phyloP scores from a whole-genome alignment of 2,329 filamentous ascomycete species.

The Penicillium paneum region DNA sequence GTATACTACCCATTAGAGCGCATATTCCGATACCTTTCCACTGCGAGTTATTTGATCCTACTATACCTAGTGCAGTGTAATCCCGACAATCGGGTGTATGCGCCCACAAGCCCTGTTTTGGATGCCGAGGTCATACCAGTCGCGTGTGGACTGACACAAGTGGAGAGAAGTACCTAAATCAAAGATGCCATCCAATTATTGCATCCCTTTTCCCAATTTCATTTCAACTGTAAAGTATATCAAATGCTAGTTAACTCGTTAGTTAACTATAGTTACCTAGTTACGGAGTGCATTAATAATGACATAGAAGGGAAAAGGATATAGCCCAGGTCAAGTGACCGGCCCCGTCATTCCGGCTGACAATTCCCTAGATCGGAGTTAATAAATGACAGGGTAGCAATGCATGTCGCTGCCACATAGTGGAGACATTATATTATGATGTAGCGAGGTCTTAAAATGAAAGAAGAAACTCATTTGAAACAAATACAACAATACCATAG shows the following conservation, averaged over 20 bases:
- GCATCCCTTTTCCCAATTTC: not conserved
- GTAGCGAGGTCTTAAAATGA: not conserved
- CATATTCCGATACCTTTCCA: not conserved
- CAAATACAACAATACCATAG: not conserved
- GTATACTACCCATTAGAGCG: no score
- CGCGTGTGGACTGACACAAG: constrained; percentile 1
- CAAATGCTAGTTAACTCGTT: no score
- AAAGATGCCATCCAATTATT: not conserved
- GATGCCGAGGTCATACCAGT: constrained; percentile 6
- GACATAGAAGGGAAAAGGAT: not conserved
- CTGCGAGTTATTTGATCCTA: constrained; percentile 4
- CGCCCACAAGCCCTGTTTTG: not conserved
- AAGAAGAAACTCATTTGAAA: not conserved
- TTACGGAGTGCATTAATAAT: not conserved
- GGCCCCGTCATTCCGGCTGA: not conserved
- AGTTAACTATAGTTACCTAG: no score
- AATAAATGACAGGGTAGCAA: not conserved
- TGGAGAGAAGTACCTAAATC: not conserved
- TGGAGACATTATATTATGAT: not conserved
- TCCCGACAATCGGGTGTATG: constrained; percentile 4
- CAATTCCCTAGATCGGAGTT: not conserved
- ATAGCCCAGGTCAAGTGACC: not conserved
- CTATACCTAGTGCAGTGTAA: constrained; percentile 1
- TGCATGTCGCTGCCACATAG: constrained; percentile 3
- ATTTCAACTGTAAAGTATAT: not conserved